Conservation (phyloP, 2,329 filamentous ascomycete species). For the Gaeumannomyces tritici region DNA sequence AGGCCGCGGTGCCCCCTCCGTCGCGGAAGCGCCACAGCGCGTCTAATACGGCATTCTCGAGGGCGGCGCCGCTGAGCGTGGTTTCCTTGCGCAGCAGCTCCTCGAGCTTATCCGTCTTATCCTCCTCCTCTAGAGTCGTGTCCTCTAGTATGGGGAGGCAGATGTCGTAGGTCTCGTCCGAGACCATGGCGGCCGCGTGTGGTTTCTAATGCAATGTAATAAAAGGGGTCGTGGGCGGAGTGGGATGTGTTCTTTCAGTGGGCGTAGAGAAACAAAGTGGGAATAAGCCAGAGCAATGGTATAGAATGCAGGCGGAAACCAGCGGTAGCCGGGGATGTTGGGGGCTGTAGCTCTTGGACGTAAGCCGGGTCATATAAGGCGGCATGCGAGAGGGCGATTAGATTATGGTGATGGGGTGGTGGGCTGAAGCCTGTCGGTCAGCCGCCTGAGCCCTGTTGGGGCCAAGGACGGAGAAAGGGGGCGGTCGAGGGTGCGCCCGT, state of each 20-base stretch:
- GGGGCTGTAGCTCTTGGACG: not conserved
- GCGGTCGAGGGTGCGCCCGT: not conserved
- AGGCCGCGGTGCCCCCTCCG: conserved; percentile 53
- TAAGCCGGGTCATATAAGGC: conserved; percentile 2
- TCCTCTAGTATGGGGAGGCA: conserved; percentile 85
- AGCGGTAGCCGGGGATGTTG: not conserved
- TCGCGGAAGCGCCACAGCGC: conserved; percentile 80
- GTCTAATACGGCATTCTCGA: conserved; percentile 87
- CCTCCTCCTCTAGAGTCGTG: conserved; percentile 76
- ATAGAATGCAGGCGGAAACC: not conserved
- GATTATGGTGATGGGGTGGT: not conserved
- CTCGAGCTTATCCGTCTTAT: conserved; percentile 87
- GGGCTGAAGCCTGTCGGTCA: not conserved
- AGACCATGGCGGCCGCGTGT: conserved; percentile 55
- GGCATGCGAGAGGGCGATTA: not conserved
- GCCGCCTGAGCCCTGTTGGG: conserved; percentile 1
- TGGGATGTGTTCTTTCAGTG: not conserved
- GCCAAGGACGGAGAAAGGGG: not conserved
- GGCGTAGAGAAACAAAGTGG: not conserved
- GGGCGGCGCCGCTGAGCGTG: conserved; percentile 59
- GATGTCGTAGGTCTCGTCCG: conserved; percentile 85
- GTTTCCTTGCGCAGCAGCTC: conserved; percentile 75
- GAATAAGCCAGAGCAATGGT: not conserved
- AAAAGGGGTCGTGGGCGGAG: not conserved
- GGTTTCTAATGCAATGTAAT: not conserved